Percentiles rank a stretch among this genome's conserved stretches.
Evolutionary conservation across 208 protist species (phyloP).

Genomic region (Naegleria fowleri): DNA sequence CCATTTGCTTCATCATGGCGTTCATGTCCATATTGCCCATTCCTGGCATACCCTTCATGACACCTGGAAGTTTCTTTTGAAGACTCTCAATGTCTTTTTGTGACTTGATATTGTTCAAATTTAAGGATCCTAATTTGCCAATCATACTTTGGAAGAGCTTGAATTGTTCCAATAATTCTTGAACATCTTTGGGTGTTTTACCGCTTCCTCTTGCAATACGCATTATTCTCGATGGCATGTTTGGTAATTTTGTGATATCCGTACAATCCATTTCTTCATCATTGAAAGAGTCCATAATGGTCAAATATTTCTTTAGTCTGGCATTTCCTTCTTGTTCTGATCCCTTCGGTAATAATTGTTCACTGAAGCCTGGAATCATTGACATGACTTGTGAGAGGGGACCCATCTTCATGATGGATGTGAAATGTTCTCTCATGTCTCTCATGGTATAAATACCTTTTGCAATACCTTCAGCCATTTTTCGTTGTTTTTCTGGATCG

Average conservation of each 20-base stretch:
- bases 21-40: neutral
- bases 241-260: neutral
- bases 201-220: constrained; percentile 30
- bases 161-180: constrained; percentile 27
- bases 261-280: constrained; percentile 44
- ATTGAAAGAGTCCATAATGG: constrained; percentile 71
- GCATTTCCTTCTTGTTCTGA: constrained; percentile 19
- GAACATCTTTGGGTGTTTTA: neutral
- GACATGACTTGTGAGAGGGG: constrained; percentile 30
- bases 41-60: neutral
- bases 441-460: constrained; percentile 42
- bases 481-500: constrained; percentile 41
- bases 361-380: constrained; percentile 34
- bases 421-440: constrained; percentile 33
- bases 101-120: neutral
- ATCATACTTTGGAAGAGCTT: constrained; percentile 18
- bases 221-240: constrained; percentile 6
- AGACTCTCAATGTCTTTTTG: constrained; percentile 11
- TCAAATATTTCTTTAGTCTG: constrained; percentile 21
- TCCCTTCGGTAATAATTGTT: constrained; percentile 22
- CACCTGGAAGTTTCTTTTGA: neutral
- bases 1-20: neutral
- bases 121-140: neutral
- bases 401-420: constrained; percentile 36
- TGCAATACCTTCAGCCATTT: constrained; percentile 40